Evolutionary conservation across 176 grass and related monocot genomes (phyloP).

Genomic region (Avena sativa): DNA sequence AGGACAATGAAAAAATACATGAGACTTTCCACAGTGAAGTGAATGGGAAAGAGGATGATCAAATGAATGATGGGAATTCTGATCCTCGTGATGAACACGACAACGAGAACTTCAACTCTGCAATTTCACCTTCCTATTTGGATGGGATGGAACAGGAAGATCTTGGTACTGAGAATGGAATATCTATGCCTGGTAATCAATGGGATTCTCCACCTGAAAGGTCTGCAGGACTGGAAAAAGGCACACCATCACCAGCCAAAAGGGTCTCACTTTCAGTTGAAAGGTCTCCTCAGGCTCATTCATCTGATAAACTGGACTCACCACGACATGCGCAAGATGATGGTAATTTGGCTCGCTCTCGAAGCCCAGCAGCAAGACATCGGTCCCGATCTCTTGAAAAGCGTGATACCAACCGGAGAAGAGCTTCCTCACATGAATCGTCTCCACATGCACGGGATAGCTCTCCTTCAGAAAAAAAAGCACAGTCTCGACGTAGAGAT

Average conservation of each 20-base stretch:
- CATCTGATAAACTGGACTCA: slow-evolving; percentile 44
- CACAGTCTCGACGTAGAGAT: slow-evolving; percentile 47
- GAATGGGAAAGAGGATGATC: slow-evolving; percentile 48
- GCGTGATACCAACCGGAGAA: slow-evolving; percentile 44
- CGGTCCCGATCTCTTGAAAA: slow-evolving; percentile 62
- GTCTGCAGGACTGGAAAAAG: slow-evolving; percentile 53
- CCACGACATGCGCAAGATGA: slow-evolving; percentile 31
- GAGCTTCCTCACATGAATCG: slow-evolving; percentile 54
- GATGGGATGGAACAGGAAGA: slow-evolving; percentile 42
- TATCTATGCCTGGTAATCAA: slow-evolving; percentile 44
- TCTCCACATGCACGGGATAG: slow-evolving; percentile 45
- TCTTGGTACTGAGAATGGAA: slow-evolving; percentile 45
- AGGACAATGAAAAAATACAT: slow-evolving; percentile 25
- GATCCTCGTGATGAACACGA: slow-evolving; percentile 37
- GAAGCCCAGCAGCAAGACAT: slow-evolving; percentile 46
- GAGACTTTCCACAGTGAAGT: slow-evolving; percentile 48
- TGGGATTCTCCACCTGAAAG: slow-evolving; percentile 46
- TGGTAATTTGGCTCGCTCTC: slow-evolving; percentile 46
- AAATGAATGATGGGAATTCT: slow-evolving; percentile 53
- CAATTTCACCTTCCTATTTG: slow-evolving; percentile 44
- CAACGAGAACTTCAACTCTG: slow-evolving; percentile 52
- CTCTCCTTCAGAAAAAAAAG: slow-evolving; percentile 51
- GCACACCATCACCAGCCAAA: slow-evolving; percentile 51
- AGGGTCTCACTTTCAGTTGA: slow-evolving; percentile 42
- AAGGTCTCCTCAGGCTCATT: slow-evolving; percentile 48